Base-by-base conservation (phyloP, 192 early-diverging fungal species). In the Gryganskiella cystojenkinii region DNA sequence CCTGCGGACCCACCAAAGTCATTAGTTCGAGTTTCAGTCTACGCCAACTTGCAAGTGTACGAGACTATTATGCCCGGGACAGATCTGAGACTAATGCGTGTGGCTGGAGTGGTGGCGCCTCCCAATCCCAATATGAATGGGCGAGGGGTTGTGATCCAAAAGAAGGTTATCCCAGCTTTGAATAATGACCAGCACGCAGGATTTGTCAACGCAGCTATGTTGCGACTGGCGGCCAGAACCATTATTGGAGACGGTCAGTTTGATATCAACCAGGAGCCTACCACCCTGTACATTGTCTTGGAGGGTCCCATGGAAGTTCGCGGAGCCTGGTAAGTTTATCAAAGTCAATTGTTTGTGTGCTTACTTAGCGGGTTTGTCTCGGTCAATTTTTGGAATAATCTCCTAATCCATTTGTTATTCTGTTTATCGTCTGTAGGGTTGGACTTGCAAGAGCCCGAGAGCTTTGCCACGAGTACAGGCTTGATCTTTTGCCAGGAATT, bases 201-300 rank as follows among this genome's bases (percentile, higher is more conserved):
- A 11, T 87, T 82, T 61, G 79, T 87, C 13, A 87, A 87, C 62
- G 86, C 86, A 1, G 74, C 86, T 4, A 82, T 84, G 64, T 42
- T 87, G 22, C 76, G 86, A 6, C 70, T 82, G 40, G 86, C 84
- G 5, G 86, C 86, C 4, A 67, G 68, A 35, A 72, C 79, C 3
- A 80, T 81, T 17, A 72, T 87, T 55, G 86, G 86, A 1, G 78
- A 82, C 33, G 86, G 84, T 0, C 63, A 73, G n/a, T 84, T 87
- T 56, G 80, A 87, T 31, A 71, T 75, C 27, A 69, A 68, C 22
- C 79, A 75, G 22, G 84, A 78, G 22, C 61, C 61, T 9, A 70
- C 78, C 3, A 53, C 68, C 11, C 60, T 73, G 2, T 73, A 67
- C 37, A 63, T 68, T 37, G 86, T 85, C 1, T 71, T 87, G 7